Evolutionary conservation across 495 filamentous ascomycete species (phyloP).

Genomic region (Penicillium diatomitis): DNA sequence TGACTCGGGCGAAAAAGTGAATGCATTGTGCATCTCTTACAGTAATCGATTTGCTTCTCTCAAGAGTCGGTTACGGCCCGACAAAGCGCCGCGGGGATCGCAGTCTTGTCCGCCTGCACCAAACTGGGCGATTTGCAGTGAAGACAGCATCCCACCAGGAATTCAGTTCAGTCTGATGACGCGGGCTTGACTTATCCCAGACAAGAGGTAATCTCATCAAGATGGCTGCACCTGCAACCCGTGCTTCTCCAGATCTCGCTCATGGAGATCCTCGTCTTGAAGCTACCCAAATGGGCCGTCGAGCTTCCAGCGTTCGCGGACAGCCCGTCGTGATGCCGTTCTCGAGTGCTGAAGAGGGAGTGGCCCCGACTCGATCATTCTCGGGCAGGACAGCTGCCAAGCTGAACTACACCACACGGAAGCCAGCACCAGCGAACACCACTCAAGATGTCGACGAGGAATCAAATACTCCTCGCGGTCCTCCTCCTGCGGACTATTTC

Average conservation of each 20-base stretch:
- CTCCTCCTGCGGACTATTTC: slow-evolving; percentile 5
- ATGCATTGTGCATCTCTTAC: no score
- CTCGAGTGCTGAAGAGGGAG: no score
- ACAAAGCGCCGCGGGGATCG: no score
- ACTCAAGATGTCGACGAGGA: slow-evolving; percentile 6
- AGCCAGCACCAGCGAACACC: slow-evolving; percentile 1
- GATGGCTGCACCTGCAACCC: slow-evolving; percentile 15
- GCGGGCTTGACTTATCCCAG: not conserved
- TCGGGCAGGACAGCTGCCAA: slow-evolving; percentile 13
- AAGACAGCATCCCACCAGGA: no score
- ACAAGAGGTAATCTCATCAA: not conserved
- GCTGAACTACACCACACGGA: slow-evolving; percentile 16
- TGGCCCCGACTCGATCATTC: slow-evolving; percentile 6
- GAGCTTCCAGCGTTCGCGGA: slow-evolving; percentile 7
- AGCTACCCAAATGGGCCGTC: slow-evolving; percentile 4
- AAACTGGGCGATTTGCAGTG: no score
- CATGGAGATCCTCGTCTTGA: slow-evolving; percentile 7
- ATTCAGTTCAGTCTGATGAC: not conserved
- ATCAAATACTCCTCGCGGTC: slow-evolving; percentile 17
- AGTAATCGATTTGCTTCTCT: no score
- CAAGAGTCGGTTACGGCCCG: no score
- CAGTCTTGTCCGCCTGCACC: no score
- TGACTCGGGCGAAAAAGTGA: slow-evolving; percentile 10
- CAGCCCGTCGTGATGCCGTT: not conserved
- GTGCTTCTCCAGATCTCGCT: slow-evolving; percentile 15